These are phyloP conservation scores for maize (Zea mays) DNA, from an alignment of 176 grass and related monocot species.

Conservation along the genomic window DNA sequence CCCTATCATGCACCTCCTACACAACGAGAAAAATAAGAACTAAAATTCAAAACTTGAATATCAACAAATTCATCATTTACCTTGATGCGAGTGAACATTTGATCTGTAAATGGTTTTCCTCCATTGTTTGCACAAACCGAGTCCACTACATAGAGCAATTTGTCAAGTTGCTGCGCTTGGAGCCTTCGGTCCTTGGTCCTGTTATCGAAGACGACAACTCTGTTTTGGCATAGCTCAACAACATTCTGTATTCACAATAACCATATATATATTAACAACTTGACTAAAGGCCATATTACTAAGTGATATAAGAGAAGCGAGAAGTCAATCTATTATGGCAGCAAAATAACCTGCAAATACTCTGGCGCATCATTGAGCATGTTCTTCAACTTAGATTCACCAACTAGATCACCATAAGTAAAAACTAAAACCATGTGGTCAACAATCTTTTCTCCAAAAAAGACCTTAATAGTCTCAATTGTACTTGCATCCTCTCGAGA, in stretches of 20 bases:
- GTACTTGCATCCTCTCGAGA: constrained; percentile 62
- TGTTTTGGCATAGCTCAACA: constrained; percentile 64
- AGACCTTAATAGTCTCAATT: constrained; percentile 61
- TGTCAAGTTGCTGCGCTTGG: constrained; percentile 53
- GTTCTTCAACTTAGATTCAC: constrained; percentile 51
- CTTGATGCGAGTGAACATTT: constrained; percentile 67
- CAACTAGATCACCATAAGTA: constrained; percentile 73
- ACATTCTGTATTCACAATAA: constrained; percentile 45
- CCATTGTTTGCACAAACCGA: constrained; percentile 53
- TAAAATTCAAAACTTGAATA: constrained; percentile 14
- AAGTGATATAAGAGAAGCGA: neutral
- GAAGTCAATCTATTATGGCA: neutral
- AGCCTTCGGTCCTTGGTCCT: constrained; percentile 47
- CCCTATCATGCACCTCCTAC: constrained; percentile 65
- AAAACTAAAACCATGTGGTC: constrained; percentile 84
- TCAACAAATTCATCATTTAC: constrained; percentile 30
- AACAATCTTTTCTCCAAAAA: constrained; percentile 78
- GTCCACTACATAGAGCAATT: constrained; percentile 57
- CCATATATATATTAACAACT: constrained; percentile 33
- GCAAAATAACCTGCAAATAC: constrained; percentile 48
- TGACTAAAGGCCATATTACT: neutral
- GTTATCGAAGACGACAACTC: constrained; percentile 78
- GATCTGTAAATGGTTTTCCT: constrained; percentile 69
- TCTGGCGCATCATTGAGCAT: constrained; percentile 49
- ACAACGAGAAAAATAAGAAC: constrained; percentile 22